Evolutionary conservation across 441 rosid genomes (phyloP).

Genomic region (Biscutella laevigata): DNA sequence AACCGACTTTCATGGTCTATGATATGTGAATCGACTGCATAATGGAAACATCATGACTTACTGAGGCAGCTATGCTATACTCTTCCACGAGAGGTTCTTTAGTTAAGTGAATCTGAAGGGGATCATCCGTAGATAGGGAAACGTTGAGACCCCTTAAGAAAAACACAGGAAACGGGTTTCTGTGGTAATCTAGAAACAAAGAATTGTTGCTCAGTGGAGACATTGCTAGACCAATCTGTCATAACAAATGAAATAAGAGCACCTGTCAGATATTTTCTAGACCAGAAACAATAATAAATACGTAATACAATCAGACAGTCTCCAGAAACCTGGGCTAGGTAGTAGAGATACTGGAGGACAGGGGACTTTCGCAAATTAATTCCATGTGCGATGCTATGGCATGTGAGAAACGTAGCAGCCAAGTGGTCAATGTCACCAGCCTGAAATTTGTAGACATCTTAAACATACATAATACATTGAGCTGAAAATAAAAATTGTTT

Average conservation of each 20-base stretch:
- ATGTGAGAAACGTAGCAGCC: slow-evolving; percentile 91
- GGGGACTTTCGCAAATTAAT: slow-evolving; percentile 96
- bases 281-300: not conserved
- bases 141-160: slow-evolving; percentile 94
- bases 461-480: slow-evolving; percentile 13
- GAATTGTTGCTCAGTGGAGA: slow-evolving; percentile 99
- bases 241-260: slow-evolving; percentile 9
- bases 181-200: slow-evolving; percentile 86
- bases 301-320: slow-evolving; percentile 1
- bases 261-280: slow-evolving; percentile 20
- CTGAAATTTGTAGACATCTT: slow-evolving; percentile 35
- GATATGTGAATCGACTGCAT: not conserved
- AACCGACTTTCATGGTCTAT: no score
- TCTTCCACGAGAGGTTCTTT: slow-evolving; percentile 98
- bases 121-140: slow-evolving; percentile 96
- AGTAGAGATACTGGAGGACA: slow-evolving; percentile 94
- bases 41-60: slow-evolving; percentile 27
- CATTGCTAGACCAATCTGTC: slow-evolving; percentile 95
- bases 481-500: not conserved
- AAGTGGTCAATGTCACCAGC: slow-evolving; percentile 99
- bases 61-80: slow-evolving; percentile 99
- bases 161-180: slow-evolving; percentile 86
- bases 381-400: slow-evolving; percentile 95
- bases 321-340: slow-evolving; percentile 71
- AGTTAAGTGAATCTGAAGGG: slow-evolving; percentile 94